These are phyloP conservation scores for Fusarium lateritium DNA, from an alignment of 2,329 filamentous ascomycete genomes.

Conservation along the genomic window DNA sequence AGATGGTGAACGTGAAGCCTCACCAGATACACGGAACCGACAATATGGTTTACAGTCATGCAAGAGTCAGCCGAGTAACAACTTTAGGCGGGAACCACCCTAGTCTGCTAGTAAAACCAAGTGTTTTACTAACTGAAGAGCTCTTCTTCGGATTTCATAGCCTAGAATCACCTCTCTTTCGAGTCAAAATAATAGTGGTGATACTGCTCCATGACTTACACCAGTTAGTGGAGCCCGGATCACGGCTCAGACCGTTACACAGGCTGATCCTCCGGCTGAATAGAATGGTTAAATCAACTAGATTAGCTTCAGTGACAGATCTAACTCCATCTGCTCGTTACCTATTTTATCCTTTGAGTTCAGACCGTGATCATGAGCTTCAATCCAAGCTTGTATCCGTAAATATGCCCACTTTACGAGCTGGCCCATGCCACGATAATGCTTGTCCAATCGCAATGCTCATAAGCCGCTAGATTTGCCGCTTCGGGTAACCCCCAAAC, in stretches of 20 bases:
- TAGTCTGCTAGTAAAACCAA: too few relatives aligned
- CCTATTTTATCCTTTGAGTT: background rate
- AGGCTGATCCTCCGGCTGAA: background rate
- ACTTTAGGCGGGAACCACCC: too few relatives aligned
- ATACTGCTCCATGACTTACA: too few relatives aligned
- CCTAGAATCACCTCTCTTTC: background rate
- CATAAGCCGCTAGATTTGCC: conserved; percentile 11
- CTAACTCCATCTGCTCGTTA: background rate
- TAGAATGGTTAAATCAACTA: background rate
- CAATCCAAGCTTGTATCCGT: background rate
- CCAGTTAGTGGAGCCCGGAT: background rate
- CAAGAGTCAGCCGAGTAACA: background rate
- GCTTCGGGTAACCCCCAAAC: conserved; percentile 26
- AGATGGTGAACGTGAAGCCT: background rate
- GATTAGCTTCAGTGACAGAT: background rate
- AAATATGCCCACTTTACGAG: background rate
- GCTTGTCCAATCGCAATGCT: conserved; percentile 20
- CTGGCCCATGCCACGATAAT: background rate
- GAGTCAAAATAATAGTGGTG: background rate
- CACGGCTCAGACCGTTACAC: background rate
- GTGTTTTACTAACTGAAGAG: background rate
- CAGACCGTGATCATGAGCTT: background rate
- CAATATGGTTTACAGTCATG: background rate
- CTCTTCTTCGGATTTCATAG: background rate
- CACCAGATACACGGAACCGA: background rate